Conservation (phyloP, 768 basidiomycete species). For the Boletus tomentosulus region DNA sequence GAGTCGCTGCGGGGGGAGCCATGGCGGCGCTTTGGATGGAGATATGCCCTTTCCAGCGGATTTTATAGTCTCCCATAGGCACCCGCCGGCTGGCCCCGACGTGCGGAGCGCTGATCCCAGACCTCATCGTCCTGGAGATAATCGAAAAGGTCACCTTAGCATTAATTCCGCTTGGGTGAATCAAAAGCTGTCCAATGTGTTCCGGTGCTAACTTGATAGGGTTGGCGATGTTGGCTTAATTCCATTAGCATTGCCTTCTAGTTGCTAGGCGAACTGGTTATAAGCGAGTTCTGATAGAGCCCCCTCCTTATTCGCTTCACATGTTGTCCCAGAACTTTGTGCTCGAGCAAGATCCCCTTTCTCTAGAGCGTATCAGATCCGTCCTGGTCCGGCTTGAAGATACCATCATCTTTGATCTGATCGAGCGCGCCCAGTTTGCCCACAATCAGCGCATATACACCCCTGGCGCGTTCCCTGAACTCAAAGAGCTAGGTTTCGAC, state of each 20-base stretch:
- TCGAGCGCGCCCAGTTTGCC: constrained; percentile 96
- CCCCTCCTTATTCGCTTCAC: neutral
- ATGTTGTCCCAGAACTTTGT: constrained; percentile 69
- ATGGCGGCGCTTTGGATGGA: constrained; percentile 18
- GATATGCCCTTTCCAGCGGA: neutral
- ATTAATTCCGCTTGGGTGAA: too few relatives aligned
- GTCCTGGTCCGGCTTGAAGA: constrained; percentile 91
- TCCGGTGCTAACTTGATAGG: too few relatives aligned
- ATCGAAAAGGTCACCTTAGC: too few relatives aligned
- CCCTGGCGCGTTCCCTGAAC: constrained; percentile 72
- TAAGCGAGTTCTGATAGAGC: neutral
- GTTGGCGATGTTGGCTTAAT: too few relatives aligned
- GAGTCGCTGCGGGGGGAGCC: constrained; percentile 36
- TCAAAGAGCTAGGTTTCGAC: constrained; percentile 65
- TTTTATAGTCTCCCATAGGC: neutral
- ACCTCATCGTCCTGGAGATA: too few relatives aligned
- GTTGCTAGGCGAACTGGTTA: neutral
- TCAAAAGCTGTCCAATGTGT: too few relatives aligned
- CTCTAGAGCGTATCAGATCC: constrained; percentile 82
- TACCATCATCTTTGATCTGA: constrained; percentile 96
- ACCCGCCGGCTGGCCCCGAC: neutral
- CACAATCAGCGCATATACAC: constrained; percentile 89
- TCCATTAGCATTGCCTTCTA: neutral
- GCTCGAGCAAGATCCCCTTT: constrained; percentile 69
- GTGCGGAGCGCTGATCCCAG: neutral